Evolutionary conservation across 768 basidiomycete species (phyloP).

Genomic region (Macrolepiota albuminosa): DNA sequence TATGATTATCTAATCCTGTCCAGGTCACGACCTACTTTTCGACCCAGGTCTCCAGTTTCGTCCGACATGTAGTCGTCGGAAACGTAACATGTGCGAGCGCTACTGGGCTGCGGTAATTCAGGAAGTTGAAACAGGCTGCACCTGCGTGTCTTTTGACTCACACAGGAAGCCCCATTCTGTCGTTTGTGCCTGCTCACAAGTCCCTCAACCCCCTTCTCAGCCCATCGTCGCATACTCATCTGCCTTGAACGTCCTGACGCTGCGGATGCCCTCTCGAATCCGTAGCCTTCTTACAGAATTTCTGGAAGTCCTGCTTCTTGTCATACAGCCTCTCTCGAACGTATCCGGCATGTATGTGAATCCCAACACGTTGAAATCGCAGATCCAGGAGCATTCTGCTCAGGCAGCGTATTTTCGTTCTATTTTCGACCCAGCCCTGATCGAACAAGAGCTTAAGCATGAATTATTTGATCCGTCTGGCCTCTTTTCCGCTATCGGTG

Average conservation of each 20-base stretch:
- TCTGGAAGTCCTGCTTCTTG: constrained; percentile 73
- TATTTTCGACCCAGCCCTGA: constrained; percentile 77
- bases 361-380: constrained; percentile 52
- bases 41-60: constrained; percentile 82
- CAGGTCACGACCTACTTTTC: constrained; percentile 88
- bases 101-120: constrained; percentile 83
- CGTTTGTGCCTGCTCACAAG: constrained; percentile 49
- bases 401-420: constrained; percentile 65
- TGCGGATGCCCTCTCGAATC: constrained; percentile 71
- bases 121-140: constrained; percentile 80
- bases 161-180: constrained; percentile 50
- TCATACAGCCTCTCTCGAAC: constrained; percentile 76
- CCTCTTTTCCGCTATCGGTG: constrained; percentile 74
- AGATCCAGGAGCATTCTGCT: constrained; percentile 57
- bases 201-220: constrained; percentile 34
- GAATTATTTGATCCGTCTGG: constrained; percentile 74
- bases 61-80: constrained; percentile 69
- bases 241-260: constrained; percentile 44
- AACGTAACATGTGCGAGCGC: constrained; percentile 64
- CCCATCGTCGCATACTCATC: constrained; percentile 42
- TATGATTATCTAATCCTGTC: constrained; percentile 11
- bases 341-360: constrained; percentile 57
- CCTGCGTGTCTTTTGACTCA: constrained; percentile 72
- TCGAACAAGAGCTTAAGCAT: constrained; percentile 77
- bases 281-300: constrained; percentile 68